A percentile compares a stretch with the other conserved stretches of the same genome.
These are phyloP conservation scores for Penicillium sp. DNA, from an alignment of 2,329 filamentous ascomycete genomes.

Conservation along the genomic window DNA sequence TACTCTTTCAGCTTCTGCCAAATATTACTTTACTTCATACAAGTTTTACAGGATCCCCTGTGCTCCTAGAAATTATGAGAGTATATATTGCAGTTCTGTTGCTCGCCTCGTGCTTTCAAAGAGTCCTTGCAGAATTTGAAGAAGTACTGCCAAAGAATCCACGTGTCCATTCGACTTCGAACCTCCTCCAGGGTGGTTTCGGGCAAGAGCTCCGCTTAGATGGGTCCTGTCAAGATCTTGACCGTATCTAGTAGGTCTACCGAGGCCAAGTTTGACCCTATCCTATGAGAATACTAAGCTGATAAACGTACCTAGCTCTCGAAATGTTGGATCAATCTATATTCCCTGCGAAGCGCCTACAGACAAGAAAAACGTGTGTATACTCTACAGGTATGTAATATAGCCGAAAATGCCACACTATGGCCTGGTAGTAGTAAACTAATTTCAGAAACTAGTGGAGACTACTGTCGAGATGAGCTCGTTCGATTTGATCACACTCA, in stretches of 20 bases:
- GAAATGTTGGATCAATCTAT: background rate
- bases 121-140: background rate
- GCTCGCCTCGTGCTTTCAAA: background rate
- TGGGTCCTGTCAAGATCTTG: background rate
- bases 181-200: background rate
- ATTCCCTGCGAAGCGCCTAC: background rate
- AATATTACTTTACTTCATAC: too few relatives aligned
- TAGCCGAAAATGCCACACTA: background rate
- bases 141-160: background rate
- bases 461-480: background rate
- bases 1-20: too few relatives aligned
- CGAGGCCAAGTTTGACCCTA: background rate
- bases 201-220: background rate
- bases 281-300: background rate
- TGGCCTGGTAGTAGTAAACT: too few relatives aligned
- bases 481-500: background rate
- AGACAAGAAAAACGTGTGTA: background rate
- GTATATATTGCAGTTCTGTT: background rate
- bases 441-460: background rate
- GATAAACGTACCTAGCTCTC: background rate
- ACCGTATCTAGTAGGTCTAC: background rate
- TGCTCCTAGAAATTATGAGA: background rate
- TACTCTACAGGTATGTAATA: background rate
- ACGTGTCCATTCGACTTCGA: background rate
- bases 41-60: background rate